Conservation (phyloP, 306 rosid species). For the Citrullus colocynthis region DNA sequence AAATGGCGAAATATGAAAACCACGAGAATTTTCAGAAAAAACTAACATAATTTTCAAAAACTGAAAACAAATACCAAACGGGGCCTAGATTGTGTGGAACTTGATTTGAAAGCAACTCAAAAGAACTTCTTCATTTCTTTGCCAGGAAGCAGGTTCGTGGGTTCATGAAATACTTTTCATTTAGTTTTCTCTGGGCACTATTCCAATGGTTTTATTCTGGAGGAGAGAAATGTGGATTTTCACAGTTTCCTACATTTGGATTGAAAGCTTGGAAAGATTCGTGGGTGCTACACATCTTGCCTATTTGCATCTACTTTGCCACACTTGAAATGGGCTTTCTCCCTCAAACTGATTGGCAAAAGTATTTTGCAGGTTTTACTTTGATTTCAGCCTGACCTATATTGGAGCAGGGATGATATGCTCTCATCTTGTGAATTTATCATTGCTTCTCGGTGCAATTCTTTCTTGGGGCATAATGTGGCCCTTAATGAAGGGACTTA, state of each 20-base stretch:
- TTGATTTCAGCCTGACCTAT: constrained; percentile 91
- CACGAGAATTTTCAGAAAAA: no score
- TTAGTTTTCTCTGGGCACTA: constrained; percentile 79
- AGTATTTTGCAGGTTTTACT: constrained; percentile 69
- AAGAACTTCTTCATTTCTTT: constrained; percentile 8
- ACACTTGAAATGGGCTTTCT: background rate
- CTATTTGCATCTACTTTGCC: background rate
- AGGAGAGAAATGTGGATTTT: constrained; percentile 74
- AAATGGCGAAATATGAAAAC: no score
- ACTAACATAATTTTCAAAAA: no score
- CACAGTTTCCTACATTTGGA: constrained; percentile 92
- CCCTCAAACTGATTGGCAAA: constrained; percentile 13
- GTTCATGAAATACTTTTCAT: constrained; percentile 56
- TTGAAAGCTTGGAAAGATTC: constrained; percentile 69
- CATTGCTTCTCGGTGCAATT: constrained; percentile 83
- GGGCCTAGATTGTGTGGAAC: background rate
- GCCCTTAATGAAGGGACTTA: constrained; percentile 68
- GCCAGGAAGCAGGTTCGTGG: constrained; percentile 83
- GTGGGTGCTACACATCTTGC: constrained; percentile 29
- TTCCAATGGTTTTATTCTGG: constrained; percentile 92
- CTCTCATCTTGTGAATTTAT: constrained; percentile 84
- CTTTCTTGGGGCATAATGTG: constrained; percentile 98
- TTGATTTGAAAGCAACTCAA: constrained; percentile 15
- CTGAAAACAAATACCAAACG: no score
- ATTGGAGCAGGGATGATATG: constrained; percentile 99